Conservation (phyloP, 2,329 filamentous ascomycete genomes). For the Exophiala sp. region DNA sequence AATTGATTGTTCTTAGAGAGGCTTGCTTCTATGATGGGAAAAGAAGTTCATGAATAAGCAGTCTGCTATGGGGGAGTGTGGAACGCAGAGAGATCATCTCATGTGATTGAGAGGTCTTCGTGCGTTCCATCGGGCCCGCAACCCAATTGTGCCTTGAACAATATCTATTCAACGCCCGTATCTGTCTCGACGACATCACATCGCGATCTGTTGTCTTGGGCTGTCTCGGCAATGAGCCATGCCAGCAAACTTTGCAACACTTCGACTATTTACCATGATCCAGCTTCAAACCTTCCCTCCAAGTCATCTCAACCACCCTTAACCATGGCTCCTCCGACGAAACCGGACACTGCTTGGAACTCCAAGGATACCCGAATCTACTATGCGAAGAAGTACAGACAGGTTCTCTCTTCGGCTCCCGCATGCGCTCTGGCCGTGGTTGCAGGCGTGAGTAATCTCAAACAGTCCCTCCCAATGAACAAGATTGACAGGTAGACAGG, state of each 20-base stretch:
- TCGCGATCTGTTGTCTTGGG: conserved; percentile 3
- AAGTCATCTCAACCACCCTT: conserved; percentile 32
- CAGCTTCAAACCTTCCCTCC: conserved; percentile 33
- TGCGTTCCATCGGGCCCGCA: conserved; percentile 49
- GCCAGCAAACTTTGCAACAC: conserved; percentile 22
- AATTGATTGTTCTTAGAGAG: conserved; percentile 6
- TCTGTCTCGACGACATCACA: conserved; percentile 1
- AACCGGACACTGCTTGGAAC: conserved; percentile 19
- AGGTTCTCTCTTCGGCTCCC: conserved; percentile 42
- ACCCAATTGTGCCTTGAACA: conserved; percentile 30
- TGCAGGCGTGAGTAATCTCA: conserved; percentile 37
- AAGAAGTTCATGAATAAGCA: conserved; percentile 12
- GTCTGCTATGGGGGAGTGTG: conserved; percentile 41
- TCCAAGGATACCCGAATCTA: conserved; percentile 37
- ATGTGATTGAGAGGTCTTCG: conserved; percentile 44
- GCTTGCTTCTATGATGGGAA: conserved; percentile 3
- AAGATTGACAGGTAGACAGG: conserved; percentile 31
- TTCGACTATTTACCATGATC: conserved; percentile 37
- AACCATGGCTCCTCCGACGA: conserved; percentile 17
- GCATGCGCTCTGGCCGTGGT: conserved; percentile 43
- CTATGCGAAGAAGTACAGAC: conserved; percentile 43
- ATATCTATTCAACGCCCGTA: conserved; percentile 5
- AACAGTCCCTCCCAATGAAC: not conserved
- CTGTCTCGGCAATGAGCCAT: conserved; percentile 27
- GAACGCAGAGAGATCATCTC: conserved; percentile 48